Conservation (phyloP, 2,329 filamentous ascomycete genomes). For the Fusarium chlamydosporum region DNA sequence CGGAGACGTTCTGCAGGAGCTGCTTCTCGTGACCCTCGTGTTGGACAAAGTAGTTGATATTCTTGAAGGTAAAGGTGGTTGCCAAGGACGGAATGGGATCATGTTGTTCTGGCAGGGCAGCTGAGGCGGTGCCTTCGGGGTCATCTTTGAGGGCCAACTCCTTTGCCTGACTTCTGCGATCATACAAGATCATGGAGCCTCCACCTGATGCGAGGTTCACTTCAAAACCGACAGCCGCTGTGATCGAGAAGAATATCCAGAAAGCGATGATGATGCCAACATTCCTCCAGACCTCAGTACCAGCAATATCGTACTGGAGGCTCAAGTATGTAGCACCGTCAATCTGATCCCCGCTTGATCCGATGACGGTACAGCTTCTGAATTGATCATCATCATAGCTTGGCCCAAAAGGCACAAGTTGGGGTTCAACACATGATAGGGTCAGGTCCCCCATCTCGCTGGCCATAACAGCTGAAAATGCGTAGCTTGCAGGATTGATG, state of each 20-base stretch:
- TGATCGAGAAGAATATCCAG: not conserved
- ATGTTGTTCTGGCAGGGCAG: not conserved
- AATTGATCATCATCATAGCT: conserved; percentile 6
- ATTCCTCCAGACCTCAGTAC: not conserved
- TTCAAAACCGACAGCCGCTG: not conserved
- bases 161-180: not conserved
- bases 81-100: not conserved
- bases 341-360: not conserved
- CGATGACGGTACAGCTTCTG: not conserved
- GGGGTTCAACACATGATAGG: not conserved
- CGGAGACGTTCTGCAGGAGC: conserved; percentile 72
- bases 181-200: conserved; percentile 1
- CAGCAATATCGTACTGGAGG: not conserved
- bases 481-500: conserved; percentile 73
- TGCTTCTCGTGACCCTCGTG: conserved; percentile 70
- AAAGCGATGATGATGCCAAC: conserved; percentile 1
- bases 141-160: not conserved
- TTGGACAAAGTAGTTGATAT: conserved; percentile 77
- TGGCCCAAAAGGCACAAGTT: conserved; percentile 48
- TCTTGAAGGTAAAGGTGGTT: conserved; percentile 74
- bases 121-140: not conserved
- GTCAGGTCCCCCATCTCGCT: conserved; percentile 67
- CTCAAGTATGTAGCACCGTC: not conserved
- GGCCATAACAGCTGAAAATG: conserved; percentile 72
- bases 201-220: not conserved